phyloP scores from a whole-genome alignment of 768 basidiomycete species.

The Cystobasidium onofrii region DNA sequence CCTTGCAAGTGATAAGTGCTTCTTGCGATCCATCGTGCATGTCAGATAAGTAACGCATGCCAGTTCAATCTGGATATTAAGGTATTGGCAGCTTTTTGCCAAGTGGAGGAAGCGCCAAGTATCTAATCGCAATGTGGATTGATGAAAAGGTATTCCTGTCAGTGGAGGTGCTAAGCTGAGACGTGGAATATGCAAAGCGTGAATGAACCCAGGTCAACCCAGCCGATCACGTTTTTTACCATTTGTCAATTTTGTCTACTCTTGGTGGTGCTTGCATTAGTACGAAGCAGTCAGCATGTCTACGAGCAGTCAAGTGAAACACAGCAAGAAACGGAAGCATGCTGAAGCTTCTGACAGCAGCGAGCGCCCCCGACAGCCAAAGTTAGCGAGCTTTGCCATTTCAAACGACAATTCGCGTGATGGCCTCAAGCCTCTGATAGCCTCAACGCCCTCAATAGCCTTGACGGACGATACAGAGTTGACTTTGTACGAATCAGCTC shows the following conservation, averaged over 20 bases:
- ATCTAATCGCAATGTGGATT: too few relatives aligned
- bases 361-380: neutral
- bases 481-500: conserved; percentile 1
- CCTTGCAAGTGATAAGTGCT: too few relatives aligned
- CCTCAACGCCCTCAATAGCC: conserved; percentile 10
- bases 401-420: neutral
- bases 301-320: neutral
- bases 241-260: neutral
- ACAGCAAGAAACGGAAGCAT: conserved; percentile 24
- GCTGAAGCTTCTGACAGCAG: neutral
- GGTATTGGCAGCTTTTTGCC: too few relatives aligned
- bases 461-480: conserved; percentile 17
- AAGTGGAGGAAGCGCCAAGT: too few relatives aligned
- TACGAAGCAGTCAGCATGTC: neutral
- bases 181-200: too few relatives aligned
- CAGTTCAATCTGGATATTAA: too few relatives aligned
- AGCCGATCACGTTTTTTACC: too few relatives aligned
- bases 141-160: too few relatives aligned
- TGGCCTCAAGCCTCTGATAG: conserved; percentile 25
- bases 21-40: too few relatives aligned
- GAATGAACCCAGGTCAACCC: too few relatives aligned
- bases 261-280: neutral
- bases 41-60: too few relatives aligned
- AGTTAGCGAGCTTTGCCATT: neutral
- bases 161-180: too few relatives aligned